Evolutionary conservation across 1,139 yeast species (phyloP).

Genomic region (Lodderomyces pseudojiufengensis): DNA sequence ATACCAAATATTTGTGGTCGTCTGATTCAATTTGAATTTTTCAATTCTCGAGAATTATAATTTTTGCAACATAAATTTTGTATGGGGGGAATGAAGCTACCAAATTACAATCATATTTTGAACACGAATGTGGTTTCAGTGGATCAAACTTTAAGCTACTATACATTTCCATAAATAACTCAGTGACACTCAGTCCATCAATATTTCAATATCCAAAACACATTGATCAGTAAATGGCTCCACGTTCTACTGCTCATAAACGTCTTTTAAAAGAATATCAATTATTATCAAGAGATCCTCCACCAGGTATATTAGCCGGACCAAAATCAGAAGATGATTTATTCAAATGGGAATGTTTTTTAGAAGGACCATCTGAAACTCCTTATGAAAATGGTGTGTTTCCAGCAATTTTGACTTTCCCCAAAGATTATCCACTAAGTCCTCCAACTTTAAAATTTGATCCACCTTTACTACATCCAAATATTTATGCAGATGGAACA

Average conservation of each 20-base stretch:
- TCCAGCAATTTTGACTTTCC: conserved; percentile 79
- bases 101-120: too few relatives aligned
- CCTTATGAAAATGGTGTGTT: conserved; percentile 93
- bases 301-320: conserved; percentile 94
- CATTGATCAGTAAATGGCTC: conserved; percentile 30
- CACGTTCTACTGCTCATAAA: conserved; percentile 72
- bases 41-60: too few relatives aligned
- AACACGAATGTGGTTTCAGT: too few relatives aligned
- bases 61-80: too few relatives aligned
- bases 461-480: conserved; percentile 88
- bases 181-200: too few relatives aligned
- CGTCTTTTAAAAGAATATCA: conserved; percentile 85
- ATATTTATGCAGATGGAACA: conserved; percentile 88
- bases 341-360: conserved; percentile 85
- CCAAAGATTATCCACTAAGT: conserved; percentile 84
- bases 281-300: conserved; percentile 79
- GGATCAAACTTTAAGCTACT: too few relatives aligned
- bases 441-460: conserved; percentile 86
- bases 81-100: too few relatives aligned
- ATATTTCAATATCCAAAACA: too few relatives aligned
- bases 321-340: conserved; percentile 80
- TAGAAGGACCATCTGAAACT: conserved; percentile 92
- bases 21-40: too few relatives aligned
- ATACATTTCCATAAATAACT: too few relatives aligned
- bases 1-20: too few relatives aligned